Conservation (phyloP, 441 rosid species). For the Pelargonium fulgidum region DNA sequence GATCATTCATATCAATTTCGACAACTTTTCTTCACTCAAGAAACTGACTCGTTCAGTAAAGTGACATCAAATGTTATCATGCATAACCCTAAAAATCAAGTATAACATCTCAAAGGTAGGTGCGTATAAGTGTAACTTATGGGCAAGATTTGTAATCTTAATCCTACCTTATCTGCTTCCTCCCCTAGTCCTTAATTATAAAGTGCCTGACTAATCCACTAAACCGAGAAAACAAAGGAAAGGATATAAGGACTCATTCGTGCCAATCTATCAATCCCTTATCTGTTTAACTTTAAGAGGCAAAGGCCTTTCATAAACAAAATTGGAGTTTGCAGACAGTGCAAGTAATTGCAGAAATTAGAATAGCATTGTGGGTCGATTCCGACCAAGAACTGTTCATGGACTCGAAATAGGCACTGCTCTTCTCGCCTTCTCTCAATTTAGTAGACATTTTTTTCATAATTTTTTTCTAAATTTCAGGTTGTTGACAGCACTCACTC, state of each 20-base stretch:
- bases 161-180: constrained; percentile 9
- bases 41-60: neutral
- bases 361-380: neutral
- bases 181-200: neutral
- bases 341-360: neutral
- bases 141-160: neutral
- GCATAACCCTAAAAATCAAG: neutral
- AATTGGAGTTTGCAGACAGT: neutral
- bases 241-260: neutral
- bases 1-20: neutral
- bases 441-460: neutral
- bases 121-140: neutral
- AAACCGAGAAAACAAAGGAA: neutral
- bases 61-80: neutral
- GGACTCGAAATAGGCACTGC: neutral
- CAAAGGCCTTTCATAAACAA: neutral
- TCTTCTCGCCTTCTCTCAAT: neutral
- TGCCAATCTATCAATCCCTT: neutral
- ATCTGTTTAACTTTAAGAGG: constrained; percentile 6
- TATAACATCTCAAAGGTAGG: neutral
- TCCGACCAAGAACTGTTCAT: neutral
- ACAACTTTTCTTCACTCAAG: neutral
- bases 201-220: neutral
- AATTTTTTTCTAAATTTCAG: neutral
- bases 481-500: neutral